Percentiles rank a stretch among this genome's conserved stretches.
Evolutionary conservation across 1,284 basidiomycete genomes (phyloP).

Genomic region (Lentinula novae-zelandiae): DNA sequence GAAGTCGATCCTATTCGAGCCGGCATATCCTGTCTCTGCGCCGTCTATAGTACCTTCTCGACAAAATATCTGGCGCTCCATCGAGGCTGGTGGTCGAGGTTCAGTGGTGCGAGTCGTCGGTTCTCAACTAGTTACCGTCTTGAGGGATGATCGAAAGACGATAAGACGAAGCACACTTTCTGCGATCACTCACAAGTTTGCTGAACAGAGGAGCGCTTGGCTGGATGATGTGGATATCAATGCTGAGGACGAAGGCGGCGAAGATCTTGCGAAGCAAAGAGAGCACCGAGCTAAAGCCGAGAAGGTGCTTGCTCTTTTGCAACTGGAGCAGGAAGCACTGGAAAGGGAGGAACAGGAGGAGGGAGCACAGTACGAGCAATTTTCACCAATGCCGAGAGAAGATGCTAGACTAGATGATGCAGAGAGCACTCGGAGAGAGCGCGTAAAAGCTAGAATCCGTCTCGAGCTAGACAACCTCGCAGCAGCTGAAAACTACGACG

Average conservation of each 20-base stretch:
- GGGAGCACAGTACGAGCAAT: not conserved
- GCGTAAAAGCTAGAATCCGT: not conserved
- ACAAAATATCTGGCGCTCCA: not conserved
- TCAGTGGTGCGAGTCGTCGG: not conserved
- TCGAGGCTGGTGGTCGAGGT: not conserved
- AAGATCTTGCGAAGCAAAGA: not conserved
- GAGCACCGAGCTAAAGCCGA: not conserved
- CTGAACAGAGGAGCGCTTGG: not conserved
- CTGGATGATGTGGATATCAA: not conserved
- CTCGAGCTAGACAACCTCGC: not conserved
- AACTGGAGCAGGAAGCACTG: not conserved
- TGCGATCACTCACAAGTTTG: not conserved
- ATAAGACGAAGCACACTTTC: slow-evolving; percentile 2
- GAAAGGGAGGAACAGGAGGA: not conserved
- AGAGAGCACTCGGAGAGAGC: not conserved
- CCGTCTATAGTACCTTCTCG: not conserved
- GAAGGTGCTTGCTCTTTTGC: not conserved
- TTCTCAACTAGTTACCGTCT: not conserved
- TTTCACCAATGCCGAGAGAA: too few species aligned
- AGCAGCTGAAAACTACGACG: not conserved
- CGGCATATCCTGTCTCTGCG: not conserved
- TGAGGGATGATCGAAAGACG: not conserved
- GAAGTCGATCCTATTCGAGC: not conserved
- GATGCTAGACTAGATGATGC: not conserved
- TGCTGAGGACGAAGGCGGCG: not conserved